Conservation (phyloP, 116 monocot species). For the Posidonia oceanica region DNA sequence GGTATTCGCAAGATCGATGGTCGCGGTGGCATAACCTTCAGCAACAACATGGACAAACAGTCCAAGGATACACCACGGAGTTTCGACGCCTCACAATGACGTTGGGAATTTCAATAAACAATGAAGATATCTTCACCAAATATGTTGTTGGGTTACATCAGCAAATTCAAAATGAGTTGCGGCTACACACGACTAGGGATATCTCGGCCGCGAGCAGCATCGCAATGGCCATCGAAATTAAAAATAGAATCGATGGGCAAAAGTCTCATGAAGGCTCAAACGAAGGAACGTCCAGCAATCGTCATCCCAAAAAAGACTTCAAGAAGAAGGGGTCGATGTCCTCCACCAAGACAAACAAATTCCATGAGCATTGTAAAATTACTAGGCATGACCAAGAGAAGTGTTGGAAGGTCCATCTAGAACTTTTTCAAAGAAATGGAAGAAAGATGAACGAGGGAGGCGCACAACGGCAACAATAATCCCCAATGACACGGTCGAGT, state of each 20-base stretch:
- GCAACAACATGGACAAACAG: no score
- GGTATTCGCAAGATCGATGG: no score
- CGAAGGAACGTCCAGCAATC: no score
- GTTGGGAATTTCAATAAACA: not conserved
- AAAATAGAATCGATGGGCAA: no score
- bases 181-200: not conserved
- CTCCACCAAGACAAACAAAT: not conserved
- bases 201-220: not conserved
- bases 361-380: not conserved
- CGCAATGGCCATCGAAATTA: no score
- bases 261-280: no score
- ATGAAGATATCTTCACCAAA: no score
- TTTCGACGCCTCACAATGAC: not conserved
- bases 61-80: no score
- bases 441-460: not conserved
- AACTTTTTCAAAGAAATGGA: not conserved
- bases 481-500: not conserved
- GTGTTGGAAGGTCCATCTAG: not conserved
- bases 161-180: not conserved
- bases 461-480: not conserved
- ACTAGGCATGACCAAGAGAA: not conserved
- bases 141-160: no score
- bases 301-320: no score
- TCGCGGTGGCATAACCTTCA: no score
- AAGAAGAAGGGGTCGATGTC: no score